These are phyloP conservation scores for Baorangia bicolor DNA, from an alignment of 768 basidiomycete species.

Conservation along the genomic window DNA sequence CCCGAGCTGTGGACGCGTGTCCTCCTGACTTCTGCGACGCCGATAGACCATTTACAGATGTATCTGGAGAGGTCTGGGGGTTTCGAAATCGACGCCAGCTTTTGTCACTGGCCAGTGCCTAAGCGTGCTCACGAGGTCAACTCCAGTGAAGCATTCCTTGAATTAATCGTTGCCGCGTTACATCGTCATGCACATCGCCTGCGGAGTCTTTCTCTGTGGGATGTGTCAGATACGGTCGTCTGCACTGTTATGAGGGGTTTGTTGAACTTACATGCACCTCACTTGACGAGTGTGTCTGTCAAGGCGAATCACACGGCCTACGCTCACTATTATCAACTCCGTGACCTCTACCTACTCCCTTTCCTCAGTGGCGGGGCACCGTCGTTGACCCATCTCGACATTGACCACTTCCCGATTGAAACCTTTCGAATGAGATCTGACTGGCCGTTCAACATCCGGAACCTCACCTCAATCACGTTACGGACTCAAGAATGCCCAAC, in stretches of 20 bases:
- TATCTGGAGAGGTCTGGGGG: conserved; percentile 11
- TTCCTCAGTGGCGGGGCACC: conserved; percentile 14
- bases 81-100: conserved; percentile 1
- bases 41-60: not conserved
- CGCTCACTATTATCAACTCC: conserved; percentile 4
- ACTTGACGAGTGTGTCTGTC: conserved; percentile 10
- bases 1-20: conserved; percentile 13
- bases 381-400: conserved; percentile 10
- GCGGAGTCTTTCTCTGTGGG: conserved; percentile 11
- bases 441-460: conserved; percentile 6
- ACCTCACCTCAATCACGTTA: conserved; percentile 15
- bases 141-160: conserved; percentile 3
- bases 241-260: conserved; percentile 4
- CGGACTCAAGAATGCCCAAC: conserved; percentile 11
- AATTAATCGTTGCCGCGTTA: not conserved
- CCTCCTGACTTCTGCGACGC: conserved; percentile 15
- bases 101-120: conserved; percentile 14
- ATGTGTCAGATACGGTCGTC: conserved; percentile 13
- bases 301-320: conserved; percentile 6
- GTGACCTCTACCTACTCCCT: conserved; percentile 2
- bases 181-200: conserved; percentile 2
- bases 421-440: not conserved
- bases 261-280: not conserved
- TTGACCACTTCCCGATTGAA: conserved; percentile 19
- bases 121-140: not conserved